phyloP scores from a whole-genome alignment of 2,329 filamentous ascomycete genomes.

The Xylaria polymorpha region DNA sequence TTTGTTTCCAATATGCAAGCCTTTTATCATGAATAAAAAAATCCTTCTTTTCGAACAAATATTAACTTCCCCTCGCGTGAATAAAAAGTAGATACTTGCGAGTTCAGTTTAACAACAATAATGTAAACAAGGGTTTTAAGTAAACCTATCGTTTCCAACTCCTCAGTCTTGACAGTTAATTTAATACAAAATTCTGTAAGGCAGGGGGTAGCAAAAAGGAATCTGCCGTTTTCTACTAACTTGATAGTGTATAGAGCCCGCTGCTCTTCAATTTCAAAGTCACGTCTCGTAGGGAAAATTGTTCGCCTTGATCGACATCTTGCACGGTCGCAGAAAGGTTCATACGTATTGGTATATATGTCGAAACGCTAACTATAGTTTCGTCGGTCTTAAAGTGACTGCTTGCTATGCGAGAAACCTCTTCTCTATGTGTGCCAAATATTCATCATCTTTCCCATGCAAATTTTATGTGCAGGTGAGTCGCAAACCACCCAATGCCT shows the following conservation, averaged over 20 bases:
- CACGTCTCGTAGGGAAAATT: not conserved
- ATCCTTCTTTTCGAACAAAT: not conserved
- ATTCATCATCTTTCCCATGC: conserved; percentile 43
- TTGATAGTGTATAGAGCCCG: not conserved
- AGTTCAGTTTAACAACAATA: not conserved
- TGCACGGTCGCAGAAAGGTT: not conserved
- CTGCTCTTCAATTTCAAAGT: not conserved
- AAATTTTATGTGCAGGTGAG: conserved; percentile 43
- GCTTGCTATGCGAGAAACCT: conserved; percentile 33
- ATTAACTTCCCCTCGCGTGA: not conserved
- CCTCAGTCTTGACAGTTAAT: not conserved
- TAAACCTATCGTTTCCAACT: not conserved
- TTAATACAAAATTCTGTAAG: not conserved
- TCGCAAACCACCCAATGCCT: conserved; percentile 39
- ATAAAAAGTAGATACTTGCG: not conserved
- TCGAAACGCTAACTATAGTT: conserved; percentile 32
- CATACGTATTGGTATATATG: conserved; percentile 35
- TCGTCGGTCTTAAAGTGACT: conserved; percentile 29
- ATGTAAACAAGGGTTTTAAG: not conserved
- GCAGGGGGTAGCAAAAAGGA: not conserved
- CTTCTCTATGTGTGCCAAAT: conserved; percentile 36
- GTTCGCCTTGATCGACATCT: not conserved
- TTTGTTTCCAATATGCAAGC: not conserved
- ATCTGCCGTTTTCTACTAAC: not conserved
- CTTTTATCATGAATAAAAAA: not conserved